phyloP scores from a whole-genome alignment of 2,329 filamentous ascomycete genomes.

The Cladosporium velox region DNA sequence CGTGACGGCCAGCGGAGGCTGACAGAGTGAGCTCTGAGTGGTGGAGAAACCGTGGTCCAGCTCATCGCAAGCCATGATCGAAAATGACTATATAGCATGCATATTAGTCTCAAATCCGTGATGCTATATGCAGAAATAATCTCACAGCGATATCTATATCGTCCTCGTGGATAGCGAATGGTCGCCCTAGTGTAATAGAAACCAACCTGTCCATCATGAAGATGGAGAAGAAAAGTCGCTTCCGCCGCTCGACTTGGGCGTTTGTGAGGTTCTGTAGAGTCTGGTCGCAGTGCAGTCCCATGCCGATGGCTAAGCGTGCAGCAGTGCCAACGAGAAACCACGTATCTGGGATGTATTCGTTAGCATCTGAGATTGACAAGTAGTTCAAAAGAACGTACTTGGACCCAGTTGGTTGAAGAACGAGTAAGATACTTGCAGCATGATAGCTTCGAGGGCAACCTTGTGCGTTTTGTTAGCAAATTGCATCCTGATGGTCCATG shows the following conservation, averaged over 20 bases:
- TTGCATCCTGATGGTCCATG: not conserved
- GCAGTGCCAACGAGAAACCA: constrained; percentile 51
- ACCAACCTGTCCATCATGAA: constrained; percentile 56
- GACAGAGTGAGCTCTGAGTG: constrained; percentile 3
- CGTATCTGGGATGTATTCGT: constrained; percentile 35
- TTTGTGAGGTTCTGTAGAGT: constrained; percentile 29
- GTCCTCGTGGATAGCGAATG: constrained; percentile 51
- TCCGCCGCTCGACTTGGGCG: constrained; percentile 40
- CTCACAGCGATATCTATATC: constrained; percentile 44
- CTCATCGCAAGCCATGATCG: constrained; percentile 2
- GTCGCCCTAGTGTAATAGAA: constrained; percentile 48
- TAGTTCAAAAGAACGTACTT: constrained; percentile 24
- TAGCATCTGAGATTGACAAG: not conserved
- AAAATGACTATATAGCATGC: not conserved
- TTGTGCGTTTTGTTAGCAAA: not conserved
- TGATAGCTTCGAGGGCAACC: constrained; percentile 46
- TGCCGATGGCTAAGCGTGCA: constrained; percentile 47
- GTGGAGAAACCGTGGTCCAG: not conserved
- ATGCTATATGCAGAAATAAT: not conserved
- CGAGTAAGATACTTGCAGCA: constrained; percentile 52
- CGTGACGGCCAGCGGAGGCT: constrained; percentile 34
- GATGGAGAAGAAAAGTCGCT: constrained; percentile 50
- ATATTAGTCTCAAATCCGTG: not conserved
- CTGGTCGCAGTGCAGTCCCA: constrained; percentile 42
- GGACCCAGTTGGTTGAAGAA: constrained; percentile 53